These are phyloP conservation scores for Ogataea haglerorum DNA, from an alignment of 805 yeast genomes.

Conservation along the genomic window DNA sequence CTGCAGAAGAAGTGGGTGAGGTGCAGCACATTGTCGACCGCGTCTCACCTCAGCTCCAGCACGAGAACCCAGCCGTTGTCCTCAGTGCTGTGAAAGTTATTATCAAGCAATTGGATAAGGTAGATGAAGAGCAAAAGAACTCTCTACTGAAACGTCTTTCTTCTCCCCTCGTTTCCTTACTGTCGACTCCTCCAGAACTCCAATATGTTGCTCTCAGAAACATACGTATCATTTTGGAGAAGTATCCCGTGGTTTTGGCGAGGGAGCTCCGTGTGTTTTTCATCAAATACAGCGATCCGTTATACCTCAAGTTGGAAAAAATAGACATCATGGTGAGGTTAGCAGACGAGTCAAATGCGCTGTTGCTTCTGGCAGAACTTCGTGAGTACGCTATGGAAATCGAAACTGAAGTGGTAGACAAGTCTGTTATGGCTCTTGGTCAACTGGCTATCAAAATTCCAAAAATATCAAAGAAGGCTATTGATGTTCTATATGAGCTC, in stretches of 20 bases:
- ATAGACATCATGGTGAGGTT: constrained; percentile 70
- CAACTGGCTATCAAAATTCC: constrained; percentile 67
- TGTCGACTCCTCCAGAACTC: constrained; percentile 88
- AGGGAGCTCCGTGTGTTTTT: constrained; percentile 86
- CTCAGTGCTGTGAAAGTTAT: constrained; percentile 79
- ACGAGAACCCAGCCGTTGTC: constrained; percentile 94
- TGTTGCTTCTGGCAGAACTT: constrained; percentile 61
- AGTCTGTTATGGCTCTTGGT: constrained; percentile 64
- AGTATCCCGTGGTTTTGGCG: constrained; percentile 74
- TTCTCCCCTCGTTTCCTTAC: constrained; percentile 82
- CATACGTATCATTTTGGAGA: constrained; percentile 83
- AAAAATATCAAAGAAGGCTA: constrained; percentile 50
- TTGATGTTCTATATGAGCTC: constrained; percentile 57
- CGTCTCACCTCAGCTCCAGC: constrained; percentile 92
- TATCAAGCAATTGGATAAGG: constrained; percentile 57
- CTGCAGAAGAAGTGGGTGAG: constrained; percentile 54
- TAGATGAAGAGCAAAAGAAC: constrained; percentile 38
- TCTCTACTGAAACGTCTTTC: constrained; percentile 64
- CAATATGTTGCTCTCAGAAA: constrained; percentile 92
- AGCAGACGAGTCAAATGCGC: constrained; percentile 56
- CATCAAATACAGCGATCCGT: constrained; percentile 81
- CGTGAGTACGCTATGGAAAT: constrained; percentile 83
- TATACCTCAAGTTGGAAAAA: constrained; percentile 73
- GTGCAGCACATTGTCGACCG: constrained; percentile 85
- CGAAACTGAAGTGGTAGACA: constrained; percentile 71